Conservation (phyloP, 1,284 basidiomycete species). For the Leccinum proliferum region DNA sequence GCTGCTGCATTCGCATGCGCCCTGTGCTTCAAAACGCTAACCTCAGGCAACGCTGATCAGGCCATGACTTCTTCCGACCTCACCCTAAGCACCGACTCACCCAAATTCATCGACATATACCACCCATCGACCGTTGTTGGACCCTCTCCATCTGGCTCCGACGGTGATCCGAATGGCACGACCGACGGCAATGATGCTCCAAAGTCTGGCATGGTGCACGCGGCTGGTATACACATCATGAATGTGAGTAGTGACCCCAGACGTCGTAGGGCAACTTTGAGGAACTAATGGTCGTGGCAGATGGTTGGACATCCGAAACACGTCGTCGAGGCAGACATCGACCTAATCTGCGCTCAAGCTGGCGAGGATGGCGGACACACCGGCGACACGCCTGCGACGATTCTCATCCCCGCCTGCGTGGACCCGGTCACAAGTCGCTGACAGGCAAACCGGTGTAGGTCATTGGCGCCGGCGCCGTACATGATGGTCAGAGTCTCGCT, state of each 20-base stretch:
- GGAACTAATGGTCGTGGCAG: constrained; percentile 24
- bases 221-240: constrained; percentile 79
- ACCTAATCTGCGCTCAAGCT: constrained; percentile 87
- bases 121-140: background rate
- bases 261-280: background rate
- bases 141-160: background rate
- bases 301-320: constrained; percentile 93
- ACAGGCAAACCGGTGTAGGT: constrained; percentile 80
- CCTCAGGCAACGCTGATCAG: background rate
- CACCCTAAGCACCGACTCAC: background rate
- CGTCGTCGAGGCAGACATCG: constrained; percentile 74
- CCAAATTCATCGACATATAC: background rate
- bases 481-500: constrained; percentile 79
- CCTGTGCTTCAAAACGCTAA: background rate
- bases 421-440: constrained; percentile 62
- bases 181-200: background rate
- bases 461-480: constrained; percentile 83
- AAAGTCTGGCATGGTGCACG: constrained; percentile 36
- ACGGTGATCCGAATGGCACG: background rate
- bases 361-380: constrained; percentile 84
- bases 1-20: constrained; percentile 3
- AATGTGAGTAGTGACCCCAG: constrained; percentile 44
- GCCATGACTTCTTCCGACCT: background rate
- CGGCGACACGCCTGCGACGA: constrained; percentile 66
- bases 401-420: constrained; percentile 77